Conservation (phyloP, 441 rosid genomes). For the Gossypium gossypioides region DNA sequence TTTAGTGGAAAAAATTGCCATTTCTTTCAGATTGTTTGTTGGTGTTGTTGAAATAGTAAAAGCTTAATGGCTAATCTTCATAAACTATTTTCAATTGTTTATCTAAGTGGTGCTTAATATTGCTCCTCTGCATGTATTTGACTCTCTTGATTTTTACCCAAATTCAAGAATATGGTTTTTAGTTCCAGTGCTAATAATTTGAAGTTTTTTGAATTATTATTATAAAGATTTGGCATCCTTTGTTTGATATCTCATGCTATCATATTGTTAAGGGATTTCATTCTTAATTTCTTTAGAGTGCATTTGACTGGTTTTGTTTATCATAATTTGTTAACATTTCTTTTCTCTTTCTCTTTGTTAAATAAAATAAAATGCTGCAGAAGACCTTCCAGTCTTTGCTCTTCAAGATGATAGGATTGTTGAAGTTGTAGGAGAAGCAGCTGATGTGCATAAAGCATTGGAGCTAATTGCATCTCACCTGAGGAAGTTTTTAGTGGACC, state of each 20-base stretch:
- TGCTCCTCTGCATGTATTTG: background rate
- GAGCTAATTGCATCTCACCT: constrained; percentile 90
- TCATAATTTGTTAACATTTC: background rate
- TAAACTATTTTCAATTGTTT: background rate
- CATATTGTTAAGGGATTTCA: background rate
- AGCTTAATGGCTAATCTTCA: background rate
- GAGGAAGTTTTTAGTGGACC: constrained; percentile 91
- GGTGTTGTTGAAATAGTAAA: background rate
- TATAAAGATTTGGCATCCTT: background rate
- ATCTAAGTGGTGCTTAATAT: background rate
- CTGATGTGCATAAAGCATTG: constrained; percentile 76
- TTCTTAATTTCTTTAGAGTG: background rate
- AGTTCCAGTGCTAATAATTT: constrained; percentile 1
- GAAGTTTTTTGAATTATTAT: background rate
- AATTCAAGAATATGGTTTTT: background rate
- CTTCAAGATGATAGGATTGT: constrained; percentile 97
- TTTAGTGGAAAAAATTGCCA: background rate
- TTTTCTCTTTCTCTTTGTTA: background rate
- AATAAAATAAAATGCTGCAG: constrained; percentile 35
- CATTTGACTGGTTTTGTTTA: background rate
- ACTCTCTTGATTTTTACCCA: background rate
- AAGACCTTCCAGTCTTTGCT: constrained; percentile 81
- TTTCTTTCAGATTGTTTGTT: background rate
- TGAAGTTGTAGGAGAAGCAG: constrained; percentile 75
- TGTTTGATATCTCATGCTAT: background rate